Evolutionary conservation across 2,329 filamentous ascomycete genomes (phyloP), one percentile per base, ranked within the genome.

Genomic region (Talaromyces sp.): DNA sequence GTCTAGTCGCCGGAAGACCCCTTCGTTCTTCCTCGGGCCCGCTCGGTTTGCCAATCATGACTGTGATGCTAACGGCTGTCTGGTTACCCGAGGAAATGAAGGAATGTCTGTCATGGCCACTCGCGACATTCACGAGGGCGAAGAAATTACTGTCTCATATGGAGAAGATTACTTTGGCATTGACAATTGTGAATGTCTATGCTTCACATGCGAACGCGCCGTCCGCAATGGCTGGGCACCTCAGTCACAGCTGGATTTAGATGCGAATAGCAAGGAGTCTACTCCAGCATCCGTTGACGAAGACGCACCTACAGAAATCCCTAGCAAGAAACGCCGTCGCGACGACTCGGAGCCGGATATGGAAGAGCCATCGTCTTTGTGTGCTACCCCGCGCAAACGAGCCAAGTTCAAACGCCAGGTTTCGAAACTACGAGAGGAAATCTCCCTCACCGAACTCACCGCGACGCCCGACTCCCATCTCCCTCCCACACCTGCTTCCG

Each of bases 21-120:
- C 92, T 27, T 96, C 90, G 47, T 78, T 99, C 37, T 97, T 99
- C 69, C 86, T 99, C 69, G 94, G 94, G 0, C 95, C 94, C 7
- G 94, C 94, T 30, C 86, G 94, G 46, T 97, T 99, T 71, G 91
- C 94, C 22, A 99, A 99, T 69, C 94, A 99, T 74, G 94, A 99
- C 72, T 99, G 94, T 75, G 83, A 89, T 62, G 91, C 94, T 29
- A 99, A 97, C 76, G 92, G 92, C 8, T 85, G 87, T 67, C 82
- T 99, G 40, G 87, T 90, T 63, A 97, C 91, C 32, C 88, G 86
- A 32, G 90, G 91, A 41, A 85, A 87, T 51, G 86, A 92, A 52
- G 91, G 91, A 32, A 97, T 99, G 77, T 89, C 95, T 67, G 92
- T 99, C 51, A 85, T 96, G 45, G 91, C 94, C 2, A 85, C 86